A percentile compares a stretch with the other conserved stretches of the same genome.
Conservation (phyloP, 225 moss, liverwort and hornwort species). For the Physcomitrium patens region DNA sequence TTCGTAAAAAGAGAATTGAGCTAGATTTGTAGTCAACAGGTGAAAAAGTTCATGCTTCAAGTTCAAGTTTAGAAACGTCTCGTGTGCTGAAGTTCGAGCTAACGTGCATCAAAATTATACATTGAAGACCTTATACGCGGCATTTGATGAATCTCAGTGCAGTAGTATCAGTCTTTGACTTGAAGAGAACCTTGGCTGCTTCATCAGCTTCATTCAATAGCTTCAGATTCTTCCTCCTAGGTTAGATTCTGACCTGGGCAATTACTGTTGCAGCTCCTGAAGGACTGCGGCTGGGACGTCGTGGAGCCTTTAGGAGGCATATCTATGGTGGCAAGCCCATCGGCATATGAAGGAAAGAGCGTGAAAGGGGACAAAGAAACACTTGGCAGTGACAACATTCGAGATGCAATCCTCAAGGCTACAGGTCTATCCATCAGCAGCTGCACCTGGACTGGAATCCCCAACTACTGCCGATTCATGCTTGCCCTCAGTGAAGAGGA, state of each 20-base stretch:
- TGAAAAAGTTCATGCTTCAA: too few relatives aligned
- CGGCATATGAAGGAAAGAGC: constrained; percentile 67
- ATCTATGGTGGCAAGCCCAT: constrained; percentile 78
- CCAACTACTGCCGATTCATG: constrained; percentile 80
- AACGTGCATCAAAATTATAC: neutral
- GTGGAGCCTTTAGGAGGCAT: constrained; percentile 77
- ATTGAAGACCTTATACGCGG: neutral
- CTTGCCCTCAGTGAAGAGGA: constrained; percentile 73
- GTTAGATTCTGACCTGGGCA: constrained; percentile 16
- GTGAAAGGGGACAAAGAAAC: constrained; percentile 52
- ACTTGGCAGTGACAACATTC: constrained; percentile 57
- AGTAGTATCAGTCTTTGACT: neutral
- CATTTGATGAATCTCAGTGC: neutral
- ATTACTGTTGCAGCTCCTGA: constrained; percentile 57
- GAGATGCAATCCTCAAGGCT: constrained; percentile 63
- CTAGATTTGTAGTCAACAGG: too few relatives aligned
- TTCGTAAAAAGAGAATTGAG: too few relatives aligned
- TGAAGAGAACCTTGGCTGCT: neutral
- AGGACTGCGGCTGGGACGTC: constrained; percentile 76
- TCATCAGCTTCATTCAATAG: neutral
- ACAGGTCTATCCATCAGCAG: constrained; percentile 79
- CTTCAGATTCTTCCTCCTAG: neutral
- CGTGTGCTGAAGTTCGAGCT: neutral
- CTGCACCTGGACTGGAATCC: constrained; percentile 90
- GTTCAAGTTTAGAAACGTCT: neutral